A percentile compares a stretch with the other conserved stretches of the same genome.
These are phyloP conservation scores for Lentithecium fluviatile DNA, from an alignment of 495 filamentous ascomycete species.

Conservation along the genomic window DNA sequence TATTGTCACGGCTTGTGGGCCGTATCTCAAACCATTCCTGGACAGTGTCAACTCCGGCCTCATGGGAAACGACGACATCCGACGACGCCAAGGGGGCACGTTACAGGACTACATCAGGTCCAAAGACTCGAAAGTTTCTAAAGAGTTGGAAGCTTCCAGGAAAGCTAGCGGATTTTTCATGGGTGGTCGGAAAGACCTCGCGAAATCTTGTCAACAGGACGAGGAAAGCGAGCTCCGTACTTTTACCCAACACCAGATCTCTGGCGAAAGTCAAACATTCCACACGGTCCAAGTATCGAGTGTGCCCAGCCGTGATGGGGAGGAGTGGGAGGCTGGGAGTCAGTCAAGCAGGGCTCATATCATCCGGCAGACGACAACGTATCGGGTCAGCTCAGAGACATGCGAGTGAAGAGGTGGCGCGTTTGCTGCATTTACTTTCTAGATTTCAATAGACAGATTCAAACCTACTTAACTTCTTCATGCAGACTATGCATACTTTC, in stretches of 20 bases:
- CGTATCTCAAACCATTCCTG: slow-evolving; percentile 52
- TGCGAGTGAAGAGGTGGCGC: background rate
- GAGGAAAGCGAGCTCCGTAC: slow-evolving; percentile 9
- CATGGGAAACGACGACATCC: slow-evolving; percentile 44
- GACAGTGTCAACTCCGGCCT: slow-evolving; percentile 48
- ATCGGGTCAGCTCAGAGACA: slow-evolving; percentile 10
- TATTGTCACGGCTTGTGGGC: slow-evolving; percentile 48
- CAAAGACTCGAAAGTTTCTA: slow-evolving; percentile 1
- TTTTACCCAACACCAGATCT: background rate
- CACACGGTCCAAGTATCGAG: background rate
- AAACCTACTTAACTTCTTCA: too few relatives aligned
- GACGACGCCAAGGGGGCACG: slow-evolving; percentile 22
- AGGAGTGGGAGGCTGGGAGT: slow-evolving; percentile 27
- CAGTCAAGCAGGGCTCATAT: slow-evolving; percentile 42
- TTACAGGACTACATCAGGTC: background rate
- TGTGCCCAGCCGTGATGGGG: background rate
- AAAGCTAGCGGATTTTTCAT: background rate
- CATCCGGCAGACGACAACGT: slow-evolving; percentile 39
- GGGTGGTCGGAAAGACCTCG: background rate
- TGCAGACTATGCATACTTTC: too few relatives aligned
- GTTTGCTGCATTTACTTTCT: too few relatives aligned
- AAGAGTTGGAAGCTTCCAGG: slow-evolving; percentile 10
- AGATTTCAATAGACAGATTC: too few relatives aligned
- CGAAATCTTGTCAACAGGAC: background rate
- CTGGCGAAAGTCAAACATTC: background rate